Base-by-base conservation (phyloP, 805 yeast species). In the Candida endomychidarum region DNA sequence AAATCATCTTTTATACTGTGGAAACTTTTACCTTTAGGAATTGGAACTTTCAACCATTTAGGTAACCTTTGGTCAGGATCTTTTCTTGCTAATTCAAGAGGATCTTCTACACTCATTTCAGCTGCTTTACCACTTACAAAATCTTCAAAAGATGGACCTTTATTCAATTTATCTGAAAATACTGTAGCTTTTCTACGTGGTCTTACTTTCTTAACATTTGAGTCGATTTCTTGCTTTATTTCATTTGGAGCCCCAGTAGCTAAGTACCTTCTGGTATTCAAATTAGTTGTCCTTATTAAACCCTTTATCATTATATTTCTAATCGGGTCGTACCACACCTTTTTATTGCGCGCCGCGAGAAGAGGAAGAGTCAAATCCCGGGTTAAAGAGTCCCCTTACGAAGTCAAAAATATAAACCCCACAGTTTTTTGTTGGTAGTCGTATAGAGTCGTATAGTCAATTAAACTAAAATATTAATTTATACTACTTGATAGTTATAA, bases 81-180 rank as follows among this genome's bases (percentile, higher is more conserved):
- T 36, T 72, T 74, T 54, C 89, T 71, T 0, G 89, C 88, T 18
- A 74, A 72, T 48, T 81, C 88, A 24, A 90, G 72, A 2, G 96
- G 96, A 65, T 90, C 97, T 27, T 38, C 37, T 8, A 78, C 52
- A 2, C 72, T 51, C 65, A 72, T 62, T 29, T 78, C 75, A 2
- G 85, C 77, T 1, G 96, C 97, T 43, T 80, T 78, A 3, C 96
- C 96, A 42, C 74, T 71, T 16, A 93, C 66, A 53, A 93, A 93
- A 61, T 93, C 99, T 39, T 84, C 96, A 58, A 93, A 93, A 0
- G 91, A 80, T 0, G 99, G 99, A 1, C 99, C 99, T 43, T 75
- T 72, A 52, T 81, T 85, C 41, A 90, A 65, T 39, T 74, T 66
- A 52, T 86, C 90, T 3, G 85, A 69, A 58, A 89, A 84, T 8